Base-by-base conservation (phyloP, 1,284 basidiomycete species). In the Vanrija humicola region DNA sequence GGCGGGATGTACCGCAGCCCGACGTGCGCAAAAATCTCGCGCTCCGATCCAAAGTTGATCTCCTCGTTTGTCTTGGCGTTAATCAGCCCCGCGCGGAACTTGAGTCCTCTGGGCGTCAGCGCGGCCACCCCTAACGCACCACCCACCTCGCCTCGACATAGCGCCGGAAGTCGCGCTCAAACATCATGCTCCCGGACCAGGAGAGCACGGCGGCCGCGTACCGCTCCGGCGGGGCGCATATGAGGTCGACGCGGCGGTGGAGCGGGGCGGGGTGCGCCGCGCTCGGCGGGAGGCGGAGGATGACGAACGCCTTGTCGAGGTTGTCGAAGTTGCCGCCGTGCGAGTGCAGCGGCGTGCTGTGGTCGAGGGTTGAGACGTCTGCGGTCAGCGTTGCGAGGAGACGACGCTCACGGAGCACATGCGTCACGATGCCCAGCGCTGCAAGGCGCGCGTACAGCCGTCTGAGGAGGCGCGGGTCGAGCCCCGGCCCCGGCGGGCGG, bases 121-220 rank as follows among this genome's bases (percentile, higher is more conserved):
- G 40, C 28, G 34, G 50, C 39, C 42, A 9, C 5, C 25, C 2
- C 39, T 15, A 29, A 2, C 16, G 5, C 16, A 6, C 18, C 34
- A 55, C 63, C 52, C 46, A 67, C 64, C 50, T 47, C 28, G 68
- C 63, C 52, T 76, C 73, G 1, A 67, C 65, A 47, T 66, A 68
- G 26, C 73, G 61, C 48, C 73, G 67, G n/a, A 77, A 54, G 61
- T 77, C 75, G 26, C 75, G 59, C 66, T 77, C 75, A 61, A 75
- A 77, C 69, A 77, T 77, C 75, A 76, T 77, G 56, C 74, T 76
- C 5, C 75, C 75, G 8, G 65, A 68, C 75, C 75, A 77, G 28
- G 66, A 68, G 16, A 77, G 62, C 5, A 76, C 69, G 2, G 73
- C 71, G 10, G 70, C 66, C 6, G 75, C 69, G 49, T 77, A 77